Evolutionary conservation across 345 rosid species (phyloP).

Genomic region (Kernera saxatilis): DNA sequence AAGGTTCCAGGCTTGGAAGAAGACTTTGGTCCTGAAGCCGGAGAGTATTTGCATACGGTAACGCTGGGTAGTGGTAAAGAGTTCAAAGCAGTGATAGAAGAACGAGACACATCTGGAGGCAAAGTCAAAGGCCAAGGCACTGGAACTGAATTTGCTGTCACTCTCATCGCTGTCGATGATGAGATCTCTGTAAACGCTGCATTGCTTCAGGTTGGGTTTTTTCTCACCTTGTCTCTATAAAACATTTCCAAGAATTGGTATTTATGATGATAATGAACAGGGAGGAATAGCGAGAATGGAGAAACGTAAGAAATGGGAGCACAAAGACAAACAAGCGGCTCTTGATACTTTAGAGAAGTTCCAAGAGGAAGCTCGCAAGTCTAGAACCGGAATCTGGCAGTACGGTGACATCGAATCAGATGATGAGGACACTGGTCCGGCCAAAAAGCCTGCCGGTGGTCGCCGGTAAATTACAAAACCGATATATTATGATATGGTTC

Average conservation of each 20-base stretch:
- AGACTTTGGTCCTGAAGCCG: conserved; percentile 91
- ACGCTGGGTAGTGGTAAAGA: conserved; percentile 61
- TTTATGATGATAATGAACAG: conserved; percentile 36
- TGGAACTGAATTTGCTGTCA: conserved; percentile 57
- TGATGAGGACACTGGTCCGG: conserved; percentile 77
- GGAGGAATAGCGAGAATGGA: conserved; percentile 92
- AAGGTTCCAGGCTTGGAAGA: conserved; percentile 85
- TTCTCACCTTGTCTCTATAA: not conserved
- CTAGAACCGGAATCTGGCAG: conserved; percentile 78
- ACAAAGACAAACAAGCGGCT: conserved; percentile 52
- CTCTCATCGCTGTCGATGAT: conserved; percentile 66
- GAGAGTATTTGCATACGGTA: conserved; percentile 53
- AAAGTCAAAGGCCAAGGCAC: conserved; percentile 95
- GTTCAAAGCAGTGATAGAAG: conserved; percentile 76
- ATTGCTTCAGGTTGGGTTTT: conserved; percentile 66
- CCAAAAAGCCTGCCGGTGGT: conserved; percentile 56
- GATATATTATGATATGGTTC: conserved; percentile 15
- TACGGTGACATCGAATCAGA: conserved; percentile 92
- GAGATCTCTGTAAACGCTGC: conserved; percentile 84
- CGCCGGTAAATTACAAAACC: conserved; percentile 18
- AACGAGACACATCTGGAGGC: conserved; percentile 77
- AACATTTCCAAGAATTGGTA: not conserved
- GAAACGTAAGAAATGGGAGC: conserved; percentile 76
- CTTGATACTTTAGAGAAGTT: conserved; percentile 64
- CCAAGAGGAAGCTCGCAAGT: conserved; percentile 76